phyloP scores from a whole-genome alignment of 495 filamentous ascomycete species.

The Aspergillus funiculosus region DNA sequence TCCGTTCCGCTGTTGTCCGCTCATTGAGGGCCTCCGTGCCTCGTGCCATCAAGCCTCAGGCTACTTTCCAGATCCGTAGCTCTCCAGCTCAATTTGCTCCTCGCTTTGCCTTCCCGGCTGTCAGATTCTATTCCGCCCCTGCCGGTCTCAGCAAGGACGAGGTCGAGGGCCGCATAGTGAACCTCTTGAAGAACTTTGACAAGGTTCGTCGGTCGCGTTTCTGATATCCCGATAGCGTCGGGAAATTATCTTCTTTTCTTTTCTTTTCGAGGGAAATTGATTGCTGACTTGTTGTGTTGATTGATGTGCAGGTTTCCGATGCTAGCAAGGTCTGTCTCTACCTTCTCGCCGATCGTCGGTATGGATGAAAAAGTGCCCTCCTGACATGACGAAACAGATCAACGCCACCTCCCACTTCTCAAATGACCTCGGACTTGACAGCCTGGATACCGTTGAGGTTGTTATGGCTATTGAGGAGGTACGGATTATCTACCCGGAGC shows the following conservation, averaged over 20 bases:
- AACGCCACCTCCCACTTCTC: conserved; percentile 78
- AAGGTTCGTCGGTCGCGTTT: conserved; percentile 60
- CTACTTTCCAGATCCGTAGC: conserved; percentile 51
- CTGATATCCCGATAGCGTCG: neutral
- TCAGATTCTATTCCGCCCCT: conserved; percentile 81
- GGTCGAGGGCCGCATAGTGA: conserved; percentile 87
- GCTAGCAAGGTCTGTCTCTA: conserved; percentile 58
- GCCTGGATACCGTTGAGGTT: conserved; percentile 96
- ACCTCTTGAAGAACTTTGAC: conserved; percentile 89
- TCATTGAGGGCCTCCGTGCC: conserved; percentile 54
- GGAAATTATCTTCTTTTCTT: too few species aligned
- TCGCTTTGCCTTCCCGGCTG: conserved; percentile 49
- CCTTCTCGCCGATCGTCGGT: conserved; percentile 8
- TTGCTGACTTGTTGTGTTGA: conserved; percentile 15
- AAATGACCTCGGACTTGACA: conserved; percentile 94
- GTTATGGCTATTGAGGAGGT: conserved; percentile 99
- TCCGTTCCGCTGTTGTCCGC: conserved; percentile 74
- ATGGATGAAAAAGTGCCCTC: conserved; percentile 7
- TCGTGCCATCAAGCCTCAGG: conserved; percentile 50
- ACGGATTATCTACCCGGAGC: conserved; percentile 31
- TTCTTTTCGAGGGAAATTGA: too few species aligned
- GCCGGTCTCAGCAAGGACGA: conserved; percentile 72
- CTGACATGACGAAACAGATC: conserved; percentile 50
- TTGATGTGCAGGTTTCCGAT: conserved; percentile 59
- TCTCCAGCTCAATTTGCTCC: conserved; percentile 46